These are phyloP conservation scores for Rhodotorula sphaerocarpa DNA, from an alignment of 768 basidiomycete genomes.

Conservation along the genomic window DNA sequence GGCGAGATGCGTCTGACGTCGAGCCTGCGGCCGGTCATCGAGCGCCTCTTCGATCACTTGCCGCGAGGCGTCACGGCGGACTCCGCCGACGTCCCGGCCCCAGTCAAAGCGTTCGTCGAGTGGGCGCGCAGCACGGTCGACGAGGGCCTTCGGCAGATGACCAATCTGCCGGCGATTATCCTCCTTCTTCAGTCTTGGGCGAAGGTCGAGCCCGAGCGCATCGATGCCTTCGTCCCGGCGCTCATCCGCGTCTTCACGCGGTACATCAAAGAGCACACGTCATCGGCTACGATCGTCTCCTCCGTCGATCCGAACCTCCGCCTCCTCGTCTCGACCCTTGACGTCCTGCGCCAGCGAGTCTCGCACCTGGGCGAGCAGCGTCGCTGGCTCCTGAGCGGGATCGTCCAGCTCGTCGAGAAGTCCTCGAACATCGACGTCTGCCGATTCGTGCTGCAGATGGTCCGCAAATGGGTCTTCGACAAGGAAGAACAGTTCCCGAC, in stretches of 20 bases:
- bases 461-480: slow-evolving; percentile 80
- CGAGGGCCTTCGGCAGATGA: slow-evolving; percentile 69
- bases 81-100: slow-evolving; percentile 14
- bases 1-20: slow-evolving; percentile 67
- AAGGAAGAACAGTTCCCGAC: slow-evolving; percentile 73
- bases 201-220: slow-evolving; percentile 66
- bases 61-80: slow-evolving; percentile 24
- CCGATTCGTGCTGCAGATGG: slow-evolving; percentile 73
- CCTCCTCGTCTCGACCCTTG: slow-evolving; percentile 60
- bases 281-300: slow-evolving; percentile 49
- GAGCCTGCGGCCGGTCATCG: slow-evolving; percentile 46
- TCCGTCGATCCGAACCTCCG: slow-evolving; percentile 52
- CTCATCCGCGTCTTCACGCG: slow-evolving; percentile 78
- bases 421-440: slow-evolving; percentile 72
- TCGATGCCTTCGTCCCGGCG: slow-evolving; percentile 65
- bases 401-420: slow-evolving; percentile 78
- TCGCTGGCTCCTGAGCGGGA: slow-evolving; percentile 64
- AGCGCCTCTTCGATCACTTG: slow-evolving; percentile 37
- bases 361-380: slow-evolving; percentile 78
- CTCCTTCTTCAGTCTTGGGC: slow-evolving; percentile 81
- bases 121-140: slow-evolving; percentile 66
- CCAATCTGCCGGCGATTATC: slow-evolving; percentile 66
- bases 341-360: slow-evolving; percentile 75
- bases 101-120: slow-evolving; percentile 56
- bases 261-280: slow-evolving; percentile 77